Evolutionary conservation across 2,329 filamentous ascomycete genomes (phyloP).

Genomic region (Ophiostoma sp.): DNA sequence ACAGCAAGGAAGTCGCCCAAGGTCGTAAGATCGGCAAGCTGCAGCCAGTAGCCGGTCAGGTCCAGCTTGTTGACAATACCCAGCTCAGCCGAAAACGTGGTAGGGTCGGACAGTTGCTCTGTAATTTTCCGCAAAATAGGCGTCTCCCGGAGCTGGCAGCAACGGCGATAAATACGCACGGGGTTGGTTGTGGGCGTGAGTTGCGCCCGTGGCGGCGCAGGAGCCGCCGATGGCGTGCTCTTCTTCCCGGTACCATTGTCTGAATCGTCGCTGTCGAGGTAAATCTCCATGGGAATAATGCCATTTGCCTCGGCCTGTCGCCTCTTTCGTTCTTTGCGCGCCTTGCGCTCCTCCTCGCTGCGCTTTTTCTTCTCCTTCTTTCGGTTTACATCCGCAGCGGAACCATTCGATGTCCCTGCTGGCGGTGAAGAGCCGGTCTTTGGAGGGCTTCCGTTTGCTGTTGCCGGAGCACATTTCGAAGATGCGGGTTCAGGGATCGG

Average conservation of each 20-base stretch:
- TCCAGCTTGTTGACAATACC: conserved; percentile 81
- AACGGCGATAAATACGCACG: conserved; percentile 84
- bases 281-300: conserved; percentile 75
- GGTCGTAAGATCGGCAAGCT: conserved; percentile 76
- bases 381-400: conserved; percentile 42
- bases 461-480: background rate
- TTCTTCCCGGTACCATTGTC: conserved; percentile 26
- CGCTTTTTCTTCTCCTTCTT: conserved; percentile 97
- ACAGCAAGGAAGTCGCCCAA: conserved; percentile 91
- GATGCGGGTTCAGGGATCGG: conserved; percentile 31
- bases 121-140: conserved; percentile 88
- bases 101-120: conserved; percentile 71
- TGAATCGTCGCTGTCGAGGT: conserved; percentile 61
- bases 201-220: conserved; percentile 47
- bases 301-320: conserved; percentile 84
- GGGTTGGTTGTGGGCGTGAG: conserved; percentile 81
- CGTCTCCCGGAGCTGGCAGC: conserved; percentile 88
- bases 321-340: conserved; percentile 82
- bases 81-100: conserved; percentile 58
- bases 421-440: conserved; percentile 13
- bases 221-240: conserved; percentile 30
- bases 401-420: conserved; percentile 11
- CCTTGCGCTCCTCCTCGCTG: conserved; percentile 86
- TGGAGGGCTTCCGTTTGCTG: conserved; percentile 2
- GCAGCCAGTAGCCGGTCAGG: conserved; percentile 76